A percentile compares a stretch with the other conserved stretches of the same genome.
Evolutionary conservation across 2,329 filamentous ascomycete species (phyloP).

Genomic region (Blastomyces emzantsi): DNA sequence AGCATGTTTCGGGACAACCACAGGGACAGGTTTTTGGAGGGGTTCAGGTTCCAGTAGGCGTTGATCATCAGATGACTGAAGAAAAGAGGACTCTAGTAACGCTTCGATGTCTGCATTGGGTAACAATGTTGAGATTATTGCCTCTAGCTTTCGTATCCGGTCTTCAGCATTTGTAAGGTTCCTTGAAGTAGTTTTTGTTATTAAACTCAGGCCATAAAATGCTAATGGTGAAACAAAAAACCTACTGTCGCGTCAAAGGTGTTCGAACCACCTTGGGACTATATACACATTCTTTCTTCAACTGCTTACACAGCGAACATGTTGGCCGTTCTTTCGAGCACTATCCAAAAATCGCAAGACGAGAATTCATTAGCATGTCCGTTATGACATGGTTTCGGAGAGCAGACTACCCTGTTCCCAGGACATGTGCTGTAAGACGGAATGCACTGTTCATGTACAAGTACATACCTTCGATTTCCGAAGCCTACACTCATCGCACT

Average conservation of each 20-base stretch:
- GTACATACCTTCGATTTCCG: constrained; percentile 8
- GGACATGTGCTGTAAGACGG: background rate
- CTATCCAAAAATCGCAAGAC: background rate
- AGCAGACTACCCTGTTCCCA: background rate
- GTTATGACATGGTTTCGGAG: background rate
- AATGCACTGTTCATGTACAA: background rate
- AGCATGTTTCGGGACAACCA: background rate
- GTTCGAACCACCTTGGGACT: constrained; percentile 33
- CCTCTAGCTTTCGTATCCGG: constrained; percentile 6
- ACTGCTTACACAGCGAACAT: constrained; percentile 33
- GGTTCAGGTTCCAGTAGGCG: background rate
- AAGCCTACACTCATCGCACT: constrained; percentile 8
- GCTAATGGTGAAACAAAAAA: constrained; percentile 3
- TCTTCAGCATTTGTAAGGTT: constrained; percentile 18
- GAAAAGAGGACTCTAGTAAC: constrained; percentile 25
- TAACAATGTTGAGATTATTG: constrained; percentile 21
- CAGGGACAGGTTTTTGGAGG: background rate
- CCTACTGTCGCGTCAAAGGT: constrained; percentile 36
- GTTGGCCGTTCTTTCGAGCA: constrained; percentile 18
- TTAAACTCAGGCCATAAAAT: background rate
- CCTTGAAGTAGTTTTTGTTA: background rate
- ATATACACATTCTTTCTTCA: constrained; percentile 35
- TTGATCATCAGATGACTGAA: constrained; percentile 36
- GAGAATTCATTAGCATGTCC: background rate
- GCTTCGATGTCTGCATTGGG: constrained; percentile 27